phyloP scores from a whole-genome alignment of 345 rosid species.

The Ailanthus altissimus region DNA sequence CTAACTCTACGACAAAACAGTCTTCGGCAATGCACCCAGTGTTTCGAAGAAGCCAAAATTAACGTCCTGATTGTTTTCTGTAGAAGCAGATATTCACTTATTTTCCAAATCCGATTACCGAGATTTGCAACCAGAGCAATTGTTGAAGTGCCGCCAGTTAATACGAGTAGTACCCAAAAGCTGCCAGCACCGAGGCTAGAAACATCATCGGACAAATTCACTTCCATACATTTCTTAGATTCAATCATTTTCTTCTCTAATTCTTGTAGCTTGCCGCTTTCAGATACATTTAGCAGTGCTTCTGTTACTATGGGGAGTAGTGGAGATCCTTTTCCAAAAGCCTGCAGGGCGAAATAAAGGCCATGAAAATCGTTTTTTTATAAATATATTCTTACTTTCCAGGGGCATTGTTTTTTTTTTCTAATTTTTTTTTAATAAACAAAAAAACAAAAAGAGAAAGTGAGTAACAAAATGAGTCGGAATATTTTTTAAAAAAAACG shows the following conservation, averaged over 20 bases:
- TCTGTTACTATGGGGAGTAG: slow-evolving; percentile 18
- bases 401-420: too few species aligned
- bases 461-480: too few species aligned
- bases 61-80: background rate
- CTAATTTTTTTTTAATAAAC: too few species aligned
- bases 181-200: slow-evolving; percentile 17
- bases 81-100: background rate
- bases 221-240: slow-evolving; percentile 8
- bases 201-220: background rate
- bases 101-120: background rate
- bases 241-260: slow-evolving; percentile 16
- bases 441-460: too few species aligned
- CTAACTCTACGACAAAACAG: background rate
- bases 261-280: slow-evolving; percentile 21
- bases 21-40: background rate
- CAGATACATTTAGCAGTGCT: slow-evolving; percentile 25
- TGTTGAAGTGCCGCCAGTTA: slow-evolving; percentile 29
- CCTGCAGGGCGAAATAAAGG: slow-evolving; percentile 3
- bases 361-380: background rate
- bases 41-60: background rate
- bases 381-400: too few species aligned
- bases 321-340: slow-evolving; percentile 28
- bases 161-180: slow-evolving; percentile 17
- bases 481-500: too few species aligned
- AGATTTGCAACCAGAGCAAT: slow-evolving; percentile 12